These are phyloP conservation scores for Cutaneotrichosporon curvatum DNA, from an alignment of 1,284 basidiomycete genomes.

Conservation along the genomic window DNA sequence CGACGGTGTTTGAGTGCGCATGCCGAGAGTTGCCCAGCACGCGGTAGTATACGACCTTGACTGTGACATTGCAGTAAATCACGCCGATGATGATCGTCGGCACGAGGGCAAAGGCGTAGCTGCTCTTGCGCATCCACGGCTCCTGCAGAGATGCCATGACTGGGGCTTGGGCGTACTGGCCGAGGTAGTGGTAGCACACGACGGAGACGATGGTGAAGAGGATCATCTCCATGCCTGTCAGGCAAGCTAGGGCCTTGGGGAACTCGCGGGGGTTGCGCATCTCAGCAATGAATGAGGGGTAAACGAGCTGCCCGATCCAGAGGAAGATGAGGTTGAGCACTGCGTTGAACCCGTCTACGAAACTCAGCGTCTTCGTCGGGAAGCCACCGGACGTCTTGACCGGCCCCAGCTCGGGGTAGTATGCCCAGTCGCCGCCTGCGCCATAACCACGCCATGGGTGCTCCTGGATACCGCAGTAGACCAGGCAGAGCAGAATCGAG, in stretches of 20 bases:
- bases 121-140: constrained; percentile 51
- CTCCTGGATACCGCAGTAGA: constrained; percentile 53
- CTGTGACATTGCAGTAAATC: constrained; percentile 41
- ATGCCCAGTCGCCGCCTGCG: no score
- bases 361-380: constrained; percentile 50
- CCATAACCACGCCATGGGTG: constrained; percentile 34
- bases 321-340: constrained; percentile 53
- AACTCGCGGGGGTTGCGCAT: constrained; percentile 53
- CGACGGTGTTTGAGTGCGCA: constrained; percentile 52
- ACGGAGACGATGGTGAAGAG: constrained; percentile 58
- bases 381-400: constrained; percentile 32
- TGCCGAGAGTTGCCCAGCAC: constrained; percentile 48
- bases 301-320: constrained; percentile 56
- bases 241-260: constrained; percentile 50
- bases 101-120: constrained; percentile 43
- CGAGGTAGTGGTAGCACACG: constrained; percentile 53
- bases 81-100: constrained; percentile 39
- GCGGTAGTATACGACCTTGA: constrained; percentile 43
- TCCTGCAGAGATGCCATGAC: constrained; percentile 38
- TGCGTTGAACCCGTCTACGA: constrained; percentile 52
- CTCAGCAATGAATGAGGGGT: constrained; percentile 49
- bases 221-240: constrained; percentile 54
- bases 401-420: constrained; percentile 30
- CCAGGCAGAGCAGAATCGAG: constrained; percentile 53
- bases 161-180: constrained; percentile 42